Evolutionary conservation across 768 basidiomycete genomes (phyloP).

Genomic region (Butyriboletus loyo): DNA sequence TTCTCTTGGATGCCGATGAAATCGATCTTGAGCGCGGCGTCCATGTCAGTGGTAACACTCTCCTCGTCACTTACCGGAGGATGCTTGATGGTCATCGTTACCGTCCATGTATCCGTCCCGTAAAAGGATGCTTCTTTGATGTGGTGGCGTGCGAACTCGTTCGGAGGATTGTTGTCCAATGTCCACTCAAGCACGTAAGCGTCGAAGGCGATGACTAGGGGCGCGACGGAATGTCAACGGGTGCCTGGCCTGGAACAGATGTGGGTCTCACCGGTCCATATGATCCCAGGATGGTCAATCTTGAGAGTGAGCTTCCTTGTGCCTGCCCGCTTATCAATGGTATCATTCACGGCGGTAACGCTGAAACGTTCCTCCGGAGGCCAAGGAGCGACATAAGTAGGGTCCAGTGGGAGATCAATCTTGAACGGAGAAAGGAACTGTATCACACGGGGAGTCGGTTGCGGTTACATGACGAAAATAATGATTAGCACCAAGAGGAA

Average conservation of each 20-base stretch:
- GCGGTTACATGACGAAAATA: not conserved
- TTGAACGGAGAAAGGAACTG: slow-evolving; percentile 86
- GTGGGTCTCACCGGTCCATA: slow-evolving; percentile 68
- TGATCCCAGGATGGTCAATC: slow-evolving; percentile 75
- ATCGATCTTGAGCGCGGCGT: slow-evolving; percentile 50
- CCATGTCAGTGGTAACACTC: not conserved
- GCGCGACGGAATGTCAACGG: not conserved
- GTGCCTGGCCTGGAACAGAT: not conserved
- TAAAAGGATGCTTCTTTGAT: slow-evolving; percentile 92
- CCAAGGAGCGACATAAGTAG: slow-evolving; percentile 53
- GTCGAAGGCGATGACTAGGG: slow-evolving; percentile 80
- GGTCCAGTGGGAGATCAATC: slow-evolving; percentile 56
- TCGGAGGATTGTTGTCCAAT: slow-evolving; percentile 73
- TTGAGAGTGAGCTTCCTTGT: slow-evolving; percentile 68
- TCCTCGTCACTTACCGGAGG: slow-evolving; percentile 18
- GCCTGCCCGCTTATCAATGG: slow-evolving; percentile 50
- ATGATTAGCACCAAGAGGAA: not conserved
- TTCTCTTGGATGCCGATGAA: slow-evolving; percentile 82
- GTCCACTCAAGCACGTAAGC: slow-evolving; percentile 87
- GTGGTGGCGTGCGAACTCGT: slow-evolving; percentile 76
- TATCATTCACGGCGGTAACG: slow-evolving; percentile 57
- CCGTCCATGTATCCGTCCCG: slow-evolving; percentile 65
- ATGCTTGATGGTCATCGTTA: slow-evolving; percentile 69
- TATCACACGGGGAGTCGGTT: not conserved
- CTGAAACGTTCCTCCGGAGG: slow-evolving; percentile 40